Base-by-base conservation (phyloP, 2,329 filamentous ascomycete species). In the Colletotrichum truncatum region DNA sequence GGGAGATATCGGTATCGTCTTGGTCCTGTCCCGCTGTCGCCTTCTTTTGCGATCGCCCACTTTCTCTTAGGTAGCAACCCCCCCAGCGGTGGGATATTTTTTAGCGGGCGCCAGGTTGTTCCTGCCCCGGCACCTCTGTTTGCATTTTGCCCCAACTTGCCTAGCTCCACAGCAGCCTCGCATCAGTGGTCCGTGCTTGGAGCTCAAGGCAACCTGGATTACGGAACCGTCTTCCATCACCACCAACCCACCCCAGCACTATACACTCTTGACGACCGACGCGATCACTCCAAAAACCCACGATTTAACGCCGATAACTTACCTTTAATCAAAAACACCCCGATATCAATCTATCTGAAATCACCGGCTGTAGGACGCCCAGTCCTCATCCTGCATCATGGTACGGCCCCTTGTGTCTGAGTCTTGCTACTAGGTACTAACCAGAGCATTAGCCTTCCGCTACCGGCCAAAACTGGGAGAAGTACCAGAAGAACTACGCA, bases 401-500 rank as follows among this genome's bases (percentile, higher is more conserved):
- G 81, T 83, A 69, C 73, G 79, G 49, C 34, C 46, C n/a, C 55
- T 68, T 66, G 53, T 34, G 30, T 25, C 32, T 32, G 21, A 32
- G 28, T 8, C 41, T 14, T 48, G 28, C 49, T 59, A 57, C 51
- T 56, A 72, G 68, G 71, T 75, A 68, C 77, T 71, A 66, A 73
- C 59, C 11, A 28, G 76, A 84, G 78, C 28, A 49, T 38, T 88
- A 98, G 94, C 94, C 94, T 87, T 95, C 93, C 84, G 95, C 96
- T 81, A 97, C 92, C 75, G 96, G 96, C 78, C 83, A 87, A 81
- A 93, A 89, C 87, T 99, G 96, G 96, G 96, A 99, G 87, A 98
- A 98, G 85, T 98, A 97, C 87, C 89, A 93, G 84, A 98, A 98
- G 87, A 94, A 91, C 77, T 99, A 93, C 77, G 95, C 91, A 76